Evolutionary conservation across 2,329 filamentous ascomycete genomes (phyloP), one percentile per base, ranked within the genome.

Genomic region (Fusarium pseudocircinatum): DNA sequence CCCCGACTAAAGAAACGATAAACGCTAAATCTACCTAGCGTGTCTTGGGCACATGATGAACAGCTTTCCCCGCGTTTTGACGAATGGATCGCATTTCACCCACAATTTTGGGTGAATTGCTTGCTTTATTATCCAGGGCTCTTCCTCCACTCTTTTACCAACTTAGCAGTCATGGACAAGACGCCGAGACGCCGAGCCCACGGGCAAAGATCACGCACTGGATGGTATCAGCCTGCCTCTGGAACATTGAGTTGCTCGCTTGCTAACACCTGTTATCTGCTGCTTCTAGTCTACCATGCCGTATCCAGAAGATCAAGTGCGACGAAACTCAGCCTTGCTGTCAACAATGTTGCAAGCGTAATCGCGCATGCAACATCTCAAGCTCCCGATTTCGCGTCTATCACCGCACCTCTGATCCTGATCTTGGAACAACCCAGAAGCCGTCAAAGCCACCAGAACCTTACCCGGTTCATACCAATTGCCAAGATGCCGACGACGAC

Each of bases 271-370:
- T 39, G 22, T 10, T 39, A 39, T 28, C 24, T 14, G 6, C 24
- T 53, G 7, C 16, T 22, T 53, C 7, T 53, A 39, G 50, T 53
- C 50, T 53, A 28, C 50, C 50, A 3, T 53, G 50, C 34, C 50
- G 50, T n/a, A 53, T 39, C 34, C 50, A 53, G 20, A 53, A 53
- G 18, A 53, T 53, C 34, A 53, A 53, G 10, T 53, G 50, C 24
- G 50, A 53, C 34, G 50, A 53, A 34, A 28, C 34, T 11, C 50
- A 53, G 28, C 50, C 50, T 9, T 53, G 50, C 24, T 53, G 50
- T 16, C 34, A 53, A 14, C 50, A 53, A 10, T 53, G 50, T 22
- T 28, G 6, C 18, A 39, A 53, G 13, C 50, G 50, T 26, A 39
- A 53, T 28, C 50, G 50, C 10, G 34, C 9, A 39, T 53, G 50